Percentiles rank a stretch among this genome's conserved stretches.
These are phyloP conservation scores for Ustilago tritici DNA, from an alignment of 1,284 basidiomycete genomes.

Conservation along the genomic window DNA sequence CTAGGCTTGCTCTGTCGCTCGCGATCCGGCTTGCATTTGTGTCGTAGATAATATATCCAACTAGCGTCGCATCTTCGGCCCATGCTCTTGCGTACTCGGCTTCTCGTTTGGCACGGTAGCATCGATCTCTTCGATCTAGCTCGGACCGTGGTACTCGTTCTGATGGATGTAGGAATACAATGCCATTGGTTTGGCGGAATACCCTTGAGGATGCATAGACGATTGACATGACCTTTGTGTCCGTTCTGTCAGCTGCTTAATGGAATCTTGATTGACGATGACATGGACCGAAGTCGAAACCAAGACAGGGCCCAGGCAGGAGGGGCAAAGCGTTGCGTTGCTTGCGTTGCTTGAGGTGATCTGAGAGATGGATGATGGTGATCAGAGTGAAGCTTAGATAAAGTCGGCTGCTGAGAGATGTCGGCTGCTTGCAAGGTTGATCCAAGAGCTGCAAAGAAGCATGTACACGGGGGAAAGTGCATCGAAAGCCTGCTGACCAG, in stretches of 20 bases:
- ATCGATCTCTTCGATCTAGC: slow-evolving; percentile 57
- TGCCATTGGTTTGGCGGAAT: slow-evolving; percentile 53
- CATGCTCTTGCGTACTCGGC: slow-evolving; percentile 52
- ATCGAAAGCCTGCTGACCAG: slow-evolving; percentile 1
- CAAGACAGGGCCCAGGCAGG: no score
- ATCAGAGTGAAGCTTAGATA: not conserved
- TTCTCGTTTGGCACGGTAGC: slow-evolving; percentile 56
- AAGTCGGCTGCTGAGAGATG: not conserved
- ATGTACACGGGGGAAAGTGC: not conserved
- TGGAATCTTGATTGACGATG: no score
- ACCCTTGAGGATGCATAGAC: slow-evolving; percentile 34
- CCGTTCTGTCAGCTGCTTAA: not conserved
- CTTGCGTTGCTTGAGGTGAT: not conserved
- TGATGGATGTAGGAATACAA: slow-evolving; percentile 54
- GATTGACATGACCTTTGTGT: slow-evolving; percentile 21
- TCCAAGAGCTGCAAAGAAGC: not conserved
- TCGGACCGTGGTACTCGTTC: slow-evolving; percentile 58
- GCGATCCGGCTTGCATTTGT: slow-evolving; percentile 21
- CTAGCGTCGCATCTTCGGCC: slow-evolving; percentile 62
- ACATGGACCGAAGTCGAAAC: not conserved
- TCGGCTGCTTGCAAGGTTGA: not conserved
- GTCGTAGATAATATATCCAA: slow-evolving; percentile 41
- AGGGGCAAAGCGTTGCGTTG: no score
- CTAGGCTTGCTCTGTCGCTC: slow-evolving; percentile 30
- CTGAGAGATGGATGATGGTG: not conserved